These are phyloP conservation scores for Heliosperma pusillum DNA, from an alignment of 148 eudicot genomes.

Conservation along the genomic window DNA sequence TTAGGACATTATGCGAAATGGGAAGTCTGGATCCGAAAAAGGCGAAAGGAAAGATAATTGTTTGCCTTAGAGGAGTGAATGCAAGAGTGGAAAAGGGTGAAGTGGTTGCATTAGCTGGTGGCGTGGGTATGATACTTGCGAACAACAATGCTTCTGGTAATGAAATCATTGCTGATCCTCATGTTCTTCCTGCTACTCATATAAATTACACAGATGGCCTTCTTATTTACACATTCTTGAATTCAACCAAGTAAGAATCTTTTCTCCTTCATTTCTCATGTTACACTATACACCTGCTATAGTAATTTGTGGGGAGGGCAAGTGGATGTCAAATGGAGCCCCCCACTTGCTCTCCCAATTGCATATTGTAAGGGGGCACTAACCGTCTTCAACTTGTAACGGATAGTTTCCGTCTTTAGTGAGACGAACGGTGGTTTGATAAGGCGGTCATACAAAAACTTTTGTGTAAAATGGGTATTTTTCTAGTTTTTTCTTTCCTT, in stretches of 20 bases:
- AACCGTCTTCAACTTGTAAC: too few species aligned
- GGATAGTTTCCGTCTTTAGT: too few species aligned
- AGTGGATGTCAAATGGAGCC: too few species aligned
- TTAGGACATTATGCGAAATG: slow-evolving; percentile 55
- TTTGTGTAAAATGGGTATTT: too few species aligned
- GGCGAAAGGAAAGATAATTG: slow-evolving; percentile 67
- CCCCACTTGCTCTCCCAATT: too few species aligned
- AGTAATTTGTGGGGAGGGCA: too few species aligned
- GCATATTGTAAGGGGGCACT: too few species aligned
- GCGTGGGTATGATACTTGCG: slow-evolving; percentile 74
- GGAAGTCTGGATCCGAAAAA: slow-evolving; percentile 55
- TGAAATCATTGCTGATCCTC: slow-evolving; percentile 76
- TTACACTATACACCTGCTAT: too few species aligned
- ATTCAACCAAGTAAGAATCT: slow-evolving; percentile 45
- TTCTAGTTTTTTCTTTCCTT: too few species aligned
- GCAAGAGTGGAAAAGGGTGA: slow-evolving; percentile 83
- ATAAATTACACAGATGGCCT: slow-evolving; percentile 56
- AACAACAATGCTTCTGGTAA: slow-evolving; percentile 53
- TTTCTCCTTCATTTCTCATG: background rate
- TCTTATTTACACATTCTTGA: slow-evolving; percentile 36
- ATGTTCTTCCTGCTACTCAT: slow-evolving; percentile 81
- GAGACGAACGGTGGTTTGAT: too few species aligned
- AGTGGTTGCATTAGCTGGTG: slow-evolving; percentile 69
- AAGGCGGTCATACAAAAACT: too few species aligned
- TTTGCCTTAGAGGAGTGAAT: slow-evolving; percentile 71